A percentile compares a stretch with the other conserved stretches of the same genome.
Evolutionary conservation across 208 protist genomes (phyloP).

Genomic region (Trypanosomatidae sp.): DNA sequence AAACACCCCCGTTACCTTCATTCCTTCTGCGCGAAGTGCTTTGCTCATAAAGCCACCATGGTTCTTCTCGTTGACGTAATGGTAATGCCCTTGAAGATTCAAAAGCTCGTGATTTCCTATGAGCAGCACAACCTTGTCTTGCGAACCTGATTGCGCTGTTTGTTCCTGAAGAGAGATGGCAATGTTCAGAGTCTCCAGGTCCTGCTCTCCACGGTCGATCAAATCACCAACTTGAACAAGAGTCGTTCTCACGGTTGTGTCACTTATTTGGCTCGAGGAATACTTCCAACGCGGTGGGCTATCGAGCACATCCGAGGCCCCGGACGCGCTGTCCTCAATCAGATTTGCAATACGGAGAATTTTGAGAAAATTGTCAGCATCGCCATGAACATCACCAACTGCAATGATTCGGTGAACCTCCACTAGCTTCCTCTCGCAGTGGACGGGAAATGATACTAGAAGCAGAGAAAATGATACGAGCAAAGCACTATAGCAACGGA

Average conservation of each 20-base stretch:
- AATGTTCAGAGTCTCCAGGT: conserved; percentile 49
- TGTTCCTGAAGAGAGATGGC: conserved; percentile 49
- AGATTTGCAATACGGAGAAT: conserved; percentile 49
- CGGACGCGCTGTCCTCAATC: conserved; percentile 14
- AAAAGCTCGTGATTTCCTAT: conserved; percentile 90
- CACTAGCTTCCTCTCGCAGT: conserved; percentile 2
- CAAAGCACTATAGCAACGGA: background rate
- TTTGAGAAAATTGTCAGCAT: conserved; percentile 56
- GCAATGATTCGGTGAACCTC: conserved; percentile 63
- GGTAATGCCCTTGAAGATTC: conserved; percentile 67
- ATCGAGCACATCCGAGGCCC: conserved; percentile 6
- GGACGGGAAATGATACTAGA: background rate
- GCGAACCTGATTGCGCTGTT: conserved; percentile 12
- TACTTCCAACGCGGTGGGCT: conserved; percentile 27
- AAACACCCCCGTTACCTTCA: conserved; percentile 48
- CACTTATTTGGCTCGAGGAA: conserved; percentile 5
- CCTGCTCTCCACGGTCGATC: conserved; percentile 73
- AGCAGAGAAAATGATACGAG: background rate
- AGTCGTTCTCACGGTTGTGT: conserved; percentile 36
- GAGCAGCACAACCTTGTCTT: conserved; percentile 67
- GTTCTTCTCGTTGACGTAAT: conserved; percentile 61
- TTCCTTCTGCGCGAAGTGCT: conserved; percentile 39
- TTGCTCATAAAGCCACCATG: conserved; percentile 60
- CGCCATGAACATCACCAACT: conserved; percentile 79
- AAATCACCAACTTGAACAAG: conserved; percentile 85